Base-by-base conservation (phyloP, 352 stramenopile species). In the Globisporangium alternatum region DNA sequence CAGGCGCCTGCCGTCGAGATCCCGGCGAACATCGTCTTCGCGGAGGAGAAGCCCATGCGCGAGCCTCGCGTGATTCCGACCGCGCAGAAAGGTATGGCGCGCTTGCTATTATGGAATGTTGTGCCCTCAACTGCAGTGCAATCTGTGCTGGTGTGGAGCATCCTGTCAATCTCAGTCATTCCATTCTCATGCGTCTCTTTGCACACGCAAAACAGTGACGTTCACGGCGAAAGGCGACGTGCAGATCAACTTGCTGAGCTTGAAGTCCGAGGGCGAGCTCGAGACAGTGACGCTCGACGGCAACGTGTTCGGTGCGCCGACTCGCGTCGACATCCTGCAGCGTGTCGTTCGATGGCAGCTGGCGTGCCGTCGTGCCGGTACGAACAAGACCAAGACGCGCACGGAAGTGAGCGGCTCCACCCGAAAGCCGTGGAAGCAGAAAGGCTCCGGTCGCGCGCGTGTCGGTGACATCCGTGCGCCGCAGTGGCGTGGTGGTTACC, bases 381-480 rank as follows among this genome's bases (percentile, higher is more conserved):
- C 87, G 69, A 89, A 93, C 83, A 95, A 95, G 76, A 90, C 85
- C 68, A 96, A 96, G 80, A 91, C 86, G 59, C 88, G 88, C 68
- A 86, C 84, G 28, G 88, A 96, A 76, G 83, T 89, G 12, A 94
- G 86, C 74, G 86, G 88, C 39, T 96, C 88, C 25, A 95, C 86
- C 67, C 80, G 86, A 66, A 96, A 96, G 74, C 80, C 84, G 17
- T 95, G 86, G 83, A 89, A 89, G 77, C 88, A 96, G 66, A 96
- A 96, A 89, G 88, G 88, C 33, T 90, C 78, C 19, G 88, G 88
- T 15, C 85, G 84, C 44, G 88, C 88, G 8, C 88, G 88, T 82
- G 88, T 96, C n/a, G 88, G 88, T 54, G 88, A 94, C 69, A 93
- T 93, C 60, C 77, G 86, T 25, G 86, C 86, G 55, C 88, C 88